Conservation (phyloP, 2,329 filamentous ascomycete species). For the Exserohilum turcica region DNA sequence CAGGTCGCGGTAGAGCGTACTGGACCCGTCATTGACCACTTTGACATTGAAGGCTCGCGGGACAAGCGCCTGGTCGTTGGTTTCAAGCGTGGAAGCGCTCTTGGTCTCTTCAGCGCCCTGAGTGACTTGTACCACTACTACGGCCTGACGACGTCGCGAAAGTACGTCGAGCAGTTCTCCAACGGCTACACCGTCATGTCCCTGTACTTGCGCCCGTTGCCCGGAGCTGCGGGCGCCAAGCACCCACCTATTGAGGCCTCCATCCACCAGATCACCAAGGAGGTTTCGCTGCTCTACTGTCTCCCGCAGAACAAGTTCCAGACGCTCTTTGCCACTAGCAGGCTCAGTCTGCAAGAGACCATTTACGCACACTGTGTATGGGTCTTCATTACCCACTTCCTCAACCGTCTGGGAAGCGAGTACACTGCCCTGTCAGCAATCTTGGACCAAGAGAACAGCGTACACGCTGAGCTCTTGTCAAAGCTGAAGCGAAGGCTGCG, state of each 20-base stretch:
- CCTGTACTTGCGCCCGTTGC: conserved; percentile 80
- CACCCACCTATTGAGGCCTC: conserved; percentile 87
- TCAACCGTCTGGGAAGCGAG: conserved; percentile 91
- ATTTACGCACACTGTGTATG: conserved; percentile 97
- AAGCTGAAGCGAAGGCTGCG: conserved; percentile 95
- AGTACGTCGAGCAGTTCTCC: conserved; percentile 97
- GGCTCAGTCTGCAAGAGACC: conserved; percentile 91
- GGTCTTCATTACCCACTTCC: conserved; percentile 97
- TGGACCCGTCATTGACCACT: conserved; percentile 96
- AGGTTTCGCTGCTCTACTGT: conserved; percentile 95
- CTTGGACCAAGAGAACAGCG: conserved; percentile 78
- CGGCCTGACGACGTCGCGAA: conserved; percentile 90
- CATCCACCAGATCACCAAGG: conserved; percentile 98
- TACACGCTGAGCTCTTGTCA: conserved; percentile 82
- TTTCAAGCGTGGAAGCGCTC: conserved; percentile 89
- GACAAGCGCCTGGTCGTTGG: conserved; percentile 96
- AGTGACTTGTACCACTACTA: conserved; percentile 99
- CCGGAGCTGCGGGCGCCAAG: conserved; percentile 52
- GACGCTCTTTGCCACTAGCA: conserved; percentile 80
- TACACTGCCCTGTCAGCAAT: conserved; percentile 85
- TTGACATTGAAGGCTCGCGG: conserved; percentile 86
- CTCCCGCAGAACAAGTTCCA: conserved; percentile 98
- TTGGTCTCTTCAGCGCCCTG: conserved; percentile 91
- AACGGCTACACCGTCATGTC: conserved; percentile 98
- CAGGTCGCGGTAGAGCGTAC: conserved; percentile 80